Percentiles rank a stretch among this genome's conserved stretches.
Evolutionary conservation across 345 rosid genomes (phyloP).

Genomic region (Rhizophora apiculata): DNA sequence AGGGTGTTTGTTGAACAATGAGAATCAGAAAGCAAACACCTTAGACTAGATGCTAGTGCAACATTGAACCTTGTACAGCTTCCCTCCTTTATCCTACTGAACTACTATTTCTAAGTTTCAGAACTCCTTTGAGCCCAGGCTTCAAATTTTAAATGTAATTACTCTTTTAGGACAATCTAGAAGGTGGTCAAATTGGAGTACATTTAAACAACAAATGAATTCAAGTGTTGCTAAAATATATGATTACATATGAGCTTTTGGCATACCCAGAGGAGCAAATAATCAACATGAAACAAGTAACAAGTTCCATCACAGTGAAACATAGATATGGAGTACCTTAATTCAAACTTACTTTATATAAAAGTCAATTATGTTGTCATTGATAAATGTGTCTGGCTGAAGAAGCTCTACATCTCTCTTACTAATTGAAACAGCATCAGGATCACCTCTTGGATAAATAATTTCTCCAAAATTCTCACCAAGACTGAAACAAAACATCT

Average conservation of each 20-base stretch:
- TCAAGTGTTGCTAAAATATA: too few species aligned
- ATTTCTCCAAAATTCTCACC: constrained; percentile 77
- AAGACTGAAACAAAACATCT: constrained; percentile 41
- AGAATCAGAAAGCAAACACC: background rate
- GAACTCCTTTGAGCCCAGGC: background rate
- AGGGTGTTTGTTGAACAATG: too few species aligned
- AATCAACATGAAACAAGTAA: background rate
- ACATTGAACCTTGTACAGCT: constrained; percentile 6
- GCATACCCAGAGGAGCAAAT: too few species aligned
- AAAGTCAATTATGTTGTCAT: constrained; percentile 96
- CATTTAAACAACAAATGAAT: too few species aligned
- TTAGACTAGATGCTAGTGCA: background rate
- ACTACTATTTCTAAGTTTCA: constrained; percentile 1
- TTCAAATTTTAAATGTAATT: background rate
- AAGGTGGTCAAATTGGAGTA: too few species aligned
- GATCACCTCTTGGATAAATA: constrained; percentile 86
- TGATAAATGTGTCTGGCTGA: constrained; percentile 82
- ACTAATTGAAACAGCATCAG: constrained; percentile 85
- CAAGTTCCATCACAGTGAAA: background rate
- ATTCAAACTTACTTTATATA: constrained; percentile 67
- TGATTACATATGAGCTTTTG: too few species aligned
- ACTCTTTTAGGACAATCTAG: background rate
- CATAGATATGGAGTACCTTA: background rate
- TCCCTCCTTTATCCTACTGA: background rate
- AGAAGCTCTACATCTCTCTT: constrained; percentile 90